A percentile compares a stretch with the other conserved stretches of the same genome.
These are phyloP conservation scores for Aspergillus texensis DNA, from an alignment of 2,329 filamentous ascomycete species.

Conservation along the genomic window DNA sequence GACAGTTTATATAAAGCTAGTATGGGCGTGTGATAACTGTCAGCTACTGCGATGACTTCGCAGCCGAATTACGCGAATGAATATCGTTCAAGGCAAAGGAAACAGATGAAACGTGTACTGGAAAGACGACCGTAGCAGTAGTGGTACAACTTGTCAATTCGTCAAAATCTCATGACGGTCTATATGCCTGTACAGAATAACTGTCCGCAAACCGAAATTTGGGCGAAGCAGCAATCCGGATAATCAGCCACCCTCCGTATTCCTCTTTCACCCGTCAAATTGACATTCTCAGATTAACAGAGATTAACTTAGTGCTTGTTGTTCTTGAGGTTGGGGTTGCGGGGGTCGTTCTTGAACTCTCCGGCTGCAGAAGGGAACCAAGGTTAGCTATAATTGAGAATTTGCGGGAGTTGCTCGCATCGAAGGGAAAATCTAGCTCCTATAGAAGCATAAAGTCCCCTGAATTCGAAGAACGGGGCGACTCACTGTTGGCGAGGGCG, in stretches of 20 bases:
- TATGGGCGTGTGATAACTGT: background rate
- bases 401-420: background rate
- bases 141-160: constrained; percentile 45
- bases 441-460: background rate
- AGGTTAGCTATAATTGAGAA: constrained; percentile 24
- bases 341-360: constrained; percentile 96
- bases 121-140: constrained; percentile 18
- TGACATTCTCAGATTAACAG: constrained; percentile 21
- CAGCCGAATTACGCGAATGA: background rate
- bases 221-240: constrained; percentile 25
- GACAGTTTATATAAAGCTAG: background rate
- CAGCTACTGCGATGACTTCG: background rate
- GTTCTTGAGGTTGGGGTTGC: constrained; percentile 62
- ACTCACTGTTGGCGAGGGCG: constrained; percentile 77
- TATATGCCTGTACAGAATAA: constrained; percentile 45
- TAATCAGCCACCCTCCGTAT: constrained; percentile 22
- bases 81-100: background rate
- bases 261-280: constrained; percentile 19
- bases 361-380: constrained; percentile 61
- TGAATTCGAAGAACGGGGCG: background rate
- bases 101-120: background rate
- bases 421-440: background rate
- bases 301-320: constrained; percentile 39
- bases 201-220: constrained; percentile 31
- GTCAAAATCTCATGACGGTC: constrained; percentile 38